phyloP scores from a whole-genome alignment of 306 rosid genomes.

The Rosa persica region DNA sequence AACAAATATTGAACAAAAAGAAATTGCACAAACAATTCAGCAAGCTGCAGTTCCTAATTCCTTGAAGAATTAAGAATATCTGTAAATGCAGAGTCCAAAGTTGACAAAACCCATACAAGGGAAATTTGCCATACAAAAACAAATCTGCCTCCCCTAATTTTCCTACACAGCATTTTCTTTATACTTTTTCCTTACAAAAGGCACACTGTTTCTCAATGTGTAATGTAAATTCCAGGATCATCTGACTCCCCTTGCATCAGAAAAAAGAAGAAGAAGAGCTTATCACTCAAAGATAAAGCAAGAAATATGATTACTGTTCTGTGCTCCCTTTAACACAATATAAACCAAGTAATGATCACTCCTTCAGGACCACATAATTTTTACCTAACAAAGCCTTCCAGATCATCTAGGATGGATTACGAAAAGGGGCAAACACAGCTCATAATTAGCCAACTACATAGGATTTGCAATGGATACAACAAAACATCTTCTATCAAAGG shows the following conservation, averaged over 20 bases:
- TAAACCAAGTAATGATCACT: not conserved
- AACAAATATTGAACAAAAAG: not conserved
- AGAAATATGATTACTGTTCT: not conserved
- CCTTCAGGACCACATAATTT: not conserved
- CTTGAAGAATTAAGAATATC: not conserved
- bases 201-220: not conserved
- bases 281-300: too few relatives aligned
- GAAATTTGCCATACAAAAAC: not conserved
- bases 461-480: not conserved
- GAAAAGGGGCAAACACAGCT: not conserved
- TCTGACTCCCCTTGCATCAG: not conserved
- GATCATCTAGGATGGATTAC: not conserved
- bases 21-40: not conserved
- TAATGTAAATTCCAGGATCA: not conserved
- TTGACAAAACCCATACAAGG: not conserved
- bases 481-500: not conserved
- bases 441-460: not conserved
- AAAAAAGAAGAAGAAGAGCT: too few relatives aligned
- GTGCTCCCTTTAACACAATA: not conserved
- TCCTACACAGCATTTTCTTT: not conserved
- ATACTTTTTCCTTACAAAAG: not conserved
- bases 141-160: not conserved
- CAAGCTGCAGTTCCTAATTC: not conserved
- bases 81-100: not conserved
- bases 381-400: not conserved